Evolutionary conservation across 148 eudicot genomes (phyloP).

Genomic region (Polygonum aviculare): DNA sequence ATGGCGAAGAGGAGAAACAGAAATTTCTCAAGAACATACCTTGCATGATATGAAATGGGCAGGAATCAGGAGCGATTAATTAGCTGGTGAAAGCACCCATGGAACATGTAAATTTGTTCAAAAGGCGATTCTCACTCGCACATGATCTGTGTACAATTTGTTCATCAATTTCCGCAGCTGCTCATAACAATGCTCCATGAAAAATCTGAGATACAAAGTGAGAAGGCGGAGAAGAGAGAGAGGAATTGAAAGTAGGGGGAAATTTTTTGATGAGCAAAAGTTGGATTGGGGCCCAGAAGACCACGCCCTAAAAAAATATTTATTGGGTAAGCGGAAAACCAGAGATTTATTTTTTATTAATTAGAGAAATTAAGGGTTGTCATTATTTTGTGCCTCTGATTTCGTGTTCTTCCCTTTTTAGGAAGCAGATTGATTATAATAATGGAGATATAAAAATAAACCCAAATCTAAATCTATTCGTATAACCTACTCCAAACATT

Average conservation of each 20-base stretch:
- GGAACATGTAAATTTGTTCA: neutral
- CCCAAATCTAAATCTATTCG: neutral
- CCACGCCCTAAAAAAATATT: conserved; percentile 2
- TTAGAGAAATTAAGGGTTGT: neutral
- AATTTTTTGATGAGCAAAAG: neutral
- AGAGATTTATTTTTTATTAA: neutral
- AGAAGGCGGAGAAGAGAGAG: neutral
- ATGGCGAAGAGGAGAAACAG: neutral
- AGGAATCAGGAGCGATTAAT: neutral
- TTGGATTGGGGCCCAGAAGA: conserved; percentile 4
- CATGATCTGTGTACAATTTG: neutral
- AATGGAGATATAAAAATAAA: neutral
- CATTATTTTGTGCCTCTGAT: neutral
- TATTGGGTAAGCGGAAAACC: neutral
- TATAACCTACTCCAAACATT: conserved; percentile 1
- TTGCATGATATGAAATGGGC: conserved; percentile 9
- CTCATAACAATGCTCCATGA: neutral
- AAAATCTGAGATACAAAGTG: conserved; percentile 4
- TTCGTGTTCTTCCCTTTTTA: neutral
- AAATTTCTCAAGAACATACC: conserved; percentile 6
- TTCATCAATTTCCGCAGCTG: conserved; percentile 5
- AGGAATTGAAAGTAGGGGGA: neutral
- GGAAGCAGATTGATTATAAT: neutral
- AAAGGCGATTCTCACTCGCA: neutral
- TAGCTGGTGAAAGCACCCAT: neutral